Evolutionary conservation across 1,284 basidiomycete species (phyloP).

Genomic region (Boletus smithii): DNA sequence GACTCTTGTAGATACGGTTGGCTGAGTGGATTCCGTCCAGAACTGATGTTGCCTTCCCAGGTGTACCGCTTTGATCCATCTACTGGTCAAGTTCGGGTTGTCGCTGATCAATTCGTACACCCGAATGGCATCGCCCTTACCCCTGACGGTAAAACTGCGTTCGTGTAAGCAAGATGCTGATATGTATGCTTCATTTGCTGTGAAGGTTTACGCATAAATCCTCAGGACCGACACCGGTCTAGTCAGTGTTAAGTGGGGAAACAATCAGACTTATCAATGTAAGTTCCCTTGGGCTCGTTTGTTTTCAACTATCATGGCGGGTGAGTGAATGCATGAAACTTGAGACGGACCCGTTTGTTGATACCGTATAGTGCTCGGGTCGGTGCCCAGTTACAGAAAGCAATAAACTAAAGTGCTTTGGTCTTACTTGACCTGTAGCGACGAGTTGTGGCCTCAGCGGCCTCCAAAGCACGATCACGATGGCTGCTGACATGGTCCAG

Average conservation of each 20-base stretch:
- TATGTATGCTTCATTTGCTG: conserved; percentile 2
- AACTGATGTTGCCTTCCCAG: conserved; percentile 50
- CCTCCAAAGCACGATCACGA: too few relatives aligned
- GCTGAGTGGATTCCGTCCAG: conserved; percentile 60
- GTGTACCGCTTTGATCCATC: conserved; percentile 70
- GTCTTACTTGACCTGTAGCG: too few relatives aligned
- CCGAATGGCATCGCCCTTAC: conserved; percentile 55
- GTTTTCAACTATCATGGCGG: too few relatives aligned
- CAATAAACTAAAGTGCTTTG: too few relatives aligned
- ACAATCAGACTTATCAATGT: not conserved
- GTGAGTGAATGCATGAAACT: too few relatives aligned
- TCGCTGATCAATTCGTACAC: conserved; percentile 64
- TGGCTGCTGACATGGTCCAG: too few relatives aligned
- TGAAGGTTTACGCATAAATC: not conserved
- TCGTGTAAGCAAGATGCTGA: conserved; percentile 49
- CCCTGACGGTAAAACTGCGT: conserved; percentile 44
- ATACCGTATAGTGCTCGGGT: too few relatives aligned
- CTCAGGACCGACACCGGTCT: not conserved
- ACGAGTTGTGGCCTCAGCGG: too few relatives aligned
- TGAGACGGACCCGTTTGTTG: too few relatives aligned
- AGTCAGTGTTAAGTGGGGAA: not conserved
- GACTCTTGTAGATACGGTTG: conserved; percentile 52
- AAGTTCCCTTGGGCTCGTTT: not conserved
- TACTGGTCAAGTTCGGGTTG: conserved; percentile 60
- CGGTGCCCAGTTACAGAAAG: too few relatives aligned